Percentiles rank a stretch among this genome's conserved stretches.
These are phyloP conservation scores for Acanthamoeba quina DNA, from an alignment of 208 protist genomes.

Conservation along the genomic window DNA sequence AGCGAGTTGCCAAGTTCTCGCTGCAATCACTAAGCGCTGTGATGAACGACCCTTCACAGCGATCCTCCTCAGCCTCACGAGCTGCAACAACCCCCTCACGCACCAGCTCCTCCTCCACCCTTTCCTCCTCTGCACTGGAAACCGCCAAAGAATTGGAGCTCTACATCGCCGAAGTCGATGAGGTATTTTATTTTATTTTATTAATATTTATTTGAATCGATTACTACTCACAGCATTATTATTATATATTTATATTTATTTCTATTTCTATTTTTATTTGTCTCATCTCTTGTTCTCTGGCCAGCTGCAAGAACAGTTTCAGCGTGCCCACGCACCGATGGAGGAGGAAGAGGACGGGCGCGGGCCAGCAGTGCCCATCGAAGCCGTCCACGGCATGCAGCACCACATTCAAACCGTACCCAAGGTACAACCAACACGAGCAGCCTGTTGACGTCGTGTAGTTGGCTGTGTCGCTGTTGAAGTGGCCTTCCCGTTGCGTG, in stretches of 20 bases:
- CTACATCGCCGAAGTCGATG: not conserved
- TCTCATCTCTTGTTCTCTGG: not conserved
- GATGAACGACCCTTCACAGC: conserved; percentile 69
- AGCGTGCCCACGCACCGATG: not conserved
- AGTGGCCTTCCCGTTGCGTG: not conserved
- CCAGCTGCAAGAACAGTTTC: conserved; percentile 20
- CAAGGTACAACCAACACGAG: not conserved
- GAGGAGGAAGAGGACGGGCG: not conserved
- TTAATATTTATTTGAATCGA: not conserved
- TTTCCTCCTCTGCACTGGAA: not conserved
- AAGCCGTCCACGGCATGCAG: not conserved
- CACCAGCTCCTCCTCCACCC: not conserved
- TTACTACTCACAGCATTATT: not conserved
- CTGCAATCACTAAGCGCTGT: conserved; percentile 51
- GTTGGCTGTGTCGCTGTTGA: not conserved
- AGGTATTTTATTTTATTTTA: not conserved
- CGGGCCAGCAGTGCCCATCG: not conserved
- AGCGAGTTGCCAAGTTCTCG: not conserved
- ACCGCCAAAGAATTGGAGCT: conserved; percentile 42
- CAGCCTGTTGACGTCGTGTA: not conserved
- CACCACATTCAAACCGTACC: not conserved
- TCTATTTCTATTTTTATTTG: not conserved
- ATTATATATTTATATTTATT: conserved; percentile 26
- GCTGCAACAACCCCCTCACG: not conserved
- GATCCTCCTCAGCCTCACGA: not conserved